Evolutionary conservation across 2,329 filamentous ascomycete genomes (phyloP).

Genomic region (Xylaria sp.): DNA sequence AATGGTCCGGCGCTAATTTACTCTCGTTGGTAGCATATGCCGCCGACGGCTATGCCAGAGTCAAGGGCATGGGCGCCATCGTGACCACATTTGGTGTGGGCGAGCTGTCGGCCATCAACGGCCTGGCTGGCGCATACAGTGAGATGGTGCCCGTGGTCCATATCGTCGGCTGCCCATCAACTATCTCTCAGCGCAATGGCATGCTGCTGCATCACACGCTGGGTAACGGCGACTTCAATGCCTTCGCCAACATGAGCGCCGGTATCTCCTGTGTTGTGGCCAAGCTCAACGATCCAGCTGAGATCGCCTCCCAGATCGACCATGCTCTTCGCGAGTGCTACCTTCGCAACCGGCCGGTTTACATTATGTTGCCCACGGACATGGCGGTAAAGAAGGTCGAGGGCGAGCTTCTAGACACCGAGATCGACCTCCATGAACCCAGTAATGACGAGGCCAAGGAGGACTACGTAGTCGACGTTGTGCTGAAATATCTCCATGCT

Average conservation of each 20-base stretch:
- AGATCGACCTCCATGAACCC: conserved; percentile 73
- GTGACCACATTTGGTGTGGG: conserved; percentile 82
- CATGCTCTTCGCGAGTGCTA: conserved; percentile 80
- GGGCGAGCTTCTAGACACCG: conserved; percentile 74
- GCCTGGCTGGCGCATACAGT: conserved; percentile 77
- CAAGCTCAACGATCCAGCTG: conserved; percentile 74
- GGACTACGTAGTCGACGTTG: conserved; percentile 83
- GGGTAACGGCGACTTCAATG: conserved; percentile 82
- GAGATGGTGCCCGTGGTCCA: conserved; percentile 77
- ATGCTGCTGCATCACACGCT: conserved; percentile 75
- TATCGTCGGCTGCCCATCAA: conserved; percentile 64
- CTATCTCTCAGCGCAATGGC: conserved; percentile 58
- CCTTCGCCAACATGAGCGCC: conserved; percentile 82
- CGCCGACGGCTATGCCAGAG: conserved; percentile 81
- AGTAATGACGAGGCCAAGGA: conserved; percentile 77
- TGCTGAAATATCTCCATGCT: conserved; percentile 76
- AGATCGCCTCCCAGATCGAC: conserved; percentile 81
- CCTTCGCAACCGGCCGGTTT: conserved; percentile 80
- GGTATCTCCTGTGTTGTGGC: conserved; percentile 77
- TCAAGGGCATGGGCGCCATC: conserved; percentile 76
- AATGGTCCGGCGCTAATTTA: conserved; percentile 8
- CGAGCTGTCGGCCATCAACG: conserved; percentile 79
- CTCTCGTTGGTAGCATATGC: conserved; percentile 68
- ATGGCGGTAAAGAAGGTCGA: conserved; percentile 82
- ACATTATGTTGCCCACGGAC: conserved; percentile 85